Conservation (phyloP, 805 yeast species). For the Myxozyma sirexii region DNA sequence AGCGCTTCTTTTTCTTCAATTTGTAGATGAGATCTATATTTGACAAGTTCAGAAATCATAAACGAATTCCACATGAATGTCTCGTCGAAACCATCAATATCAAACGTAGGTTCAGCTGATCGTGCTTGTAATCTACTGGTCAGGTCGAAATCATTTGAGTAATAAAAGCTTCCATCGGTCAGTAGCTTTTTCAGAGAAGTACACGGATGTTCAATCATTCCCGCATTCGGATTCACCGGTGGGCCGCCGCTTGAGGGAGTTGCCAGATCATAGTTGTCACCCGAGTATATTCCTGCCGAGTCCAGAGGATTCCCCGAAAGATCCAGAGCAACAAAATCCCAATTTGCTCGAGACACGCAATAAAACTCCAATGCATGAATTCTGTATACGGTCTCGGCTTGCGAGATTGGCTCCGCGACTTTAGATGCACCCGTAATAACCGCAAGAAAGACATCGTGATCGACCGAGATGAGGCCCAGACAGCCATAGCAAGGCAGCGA, state of each 20-base stretch:
- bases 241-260: conserved; percentile 33
- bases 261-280: conserved; percentile 31
- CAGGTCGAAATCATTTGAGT: conserved; percentile 87
- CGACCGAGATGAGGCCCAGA: conserved; percentile 76
- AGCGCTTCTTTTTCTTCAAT: conserved; percentile 58
- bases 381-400: conserved; percentile 72
- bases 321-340: conserved; percentile 80
- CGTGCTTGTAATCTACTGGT: conserved; percentile 77
- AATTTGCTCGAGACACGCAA: conserved; percentile 66
- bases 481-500: conserved; percentile 53
- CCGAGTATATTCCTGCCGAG: conserved; percentile 43
- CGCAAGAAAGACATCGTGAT: conserved; percentile 69
- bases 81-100: conserved; percentile 59
- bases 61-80: conserved; percentile 98
- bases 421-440: conserved; percentile 73
- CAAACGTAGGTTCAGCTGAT: conserved; percentile 29
- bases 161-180: conserved; percentile 87
- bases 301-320: conserved; percentile 65
- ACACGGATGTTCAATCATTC: conserved; percentile 71
- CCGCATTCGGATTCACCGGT: conserved; percentile 17
- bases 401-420: conserved; percentile 79
- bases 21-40: conserved; percentile 72
- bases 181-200: conserved; percentile 73
- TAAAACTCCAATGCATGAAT: conserved; percentile 86
- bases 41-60: conserved; percentile 79